phyloP scores from a whole-genome alignment of 345 rosid genomes.

The Eucalyptus caleyi region DNA sequence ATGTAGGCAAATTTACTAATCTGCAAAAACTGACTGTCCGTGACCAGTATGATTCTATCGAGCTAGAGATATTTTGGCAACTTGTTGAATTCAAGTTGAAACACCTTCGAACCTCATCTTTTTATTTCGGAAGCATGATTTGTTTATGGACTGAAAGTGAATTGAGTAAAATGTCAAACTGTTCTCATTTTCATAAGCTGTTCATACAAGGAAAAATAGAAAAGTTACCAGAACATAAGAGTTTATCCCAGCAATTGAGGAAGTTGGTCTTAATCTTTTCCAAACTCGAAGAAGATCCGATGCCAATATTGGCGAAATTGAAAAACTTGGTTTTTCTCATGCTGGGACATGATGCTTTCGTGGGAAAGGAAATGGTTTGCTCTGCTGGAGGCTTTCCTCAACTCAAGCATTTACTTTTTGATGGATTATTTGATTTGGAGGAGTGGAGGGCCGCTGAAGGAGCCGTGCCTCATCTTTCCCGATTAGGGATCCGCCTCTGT shows the following conservation, averaged over 20 bases:
- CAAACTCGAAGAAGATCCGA: fast-evolving
- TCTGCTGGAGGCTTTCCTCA: too few species aligned
- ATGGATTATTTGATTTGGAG: fast-evolving
- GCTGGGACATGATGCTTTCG: fast-evolving
- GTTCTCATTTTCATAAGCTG: fast-evolving
- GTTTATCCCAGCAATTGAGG: too few species aligned
- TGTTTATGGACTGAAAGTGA: neutral
- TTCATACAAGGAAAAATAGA: fast-evolving
- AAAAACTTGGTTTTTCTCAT: fast-evolving
- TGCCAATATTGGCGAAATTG: too few species aligned
- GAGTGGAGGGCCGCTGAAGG: too few species aligned
- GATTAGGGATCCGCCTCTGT: fast-evolving
- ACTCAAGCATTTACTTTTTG: too few species aligned
- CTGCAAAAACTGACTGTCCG: neutral
- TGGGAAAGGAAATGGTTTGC: too few species aligned
- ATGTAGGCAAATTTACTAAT: neutral
- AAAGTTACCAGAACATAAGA: fast-evolving
- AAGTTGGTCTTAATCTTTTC: fast-evolving
- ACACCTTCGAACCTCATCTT: neutral
- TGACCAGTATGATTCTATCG: too few species aligned
- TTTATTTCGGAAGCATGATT: fast-evolving
- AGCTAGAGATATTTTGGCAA: neutral
- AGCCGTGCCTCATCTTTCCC: too few species aligned
- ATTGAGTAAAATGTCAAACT: too few species aligned
- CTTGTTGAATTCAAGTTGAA: neutral